Evolutionary conservation across 2,329 filamentous ascomycete species (phyloP), one percentile per base, ranked within the genome.

Genomic region (Pseudogymnoascus sp.): DNA sequence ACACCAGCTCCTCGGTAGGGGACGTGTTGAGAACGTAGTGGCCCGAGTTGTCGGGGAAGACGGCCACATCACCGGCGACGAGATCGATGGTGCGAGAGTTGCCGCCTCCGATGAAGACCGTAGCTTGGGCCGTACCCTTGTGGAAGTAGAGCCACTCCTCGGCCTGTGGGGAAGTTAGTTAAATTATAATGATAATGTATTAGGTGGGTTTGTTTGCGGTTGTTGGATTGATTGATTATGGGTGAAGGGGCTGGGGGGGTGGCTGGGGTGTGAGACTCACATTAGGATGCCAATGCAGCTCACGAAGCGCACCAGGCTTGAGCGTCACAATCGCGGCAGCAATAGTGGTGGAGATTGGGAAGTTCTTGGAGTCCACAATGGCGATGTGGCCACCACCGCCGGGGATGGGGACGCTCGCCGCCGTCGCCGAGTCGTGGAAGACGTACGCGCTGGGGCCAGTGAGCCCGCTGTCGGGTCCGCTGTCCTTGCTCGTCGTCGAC

Each of bases 81-180:
- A 88, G 87, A 72, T 89, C 84, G 68, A 88, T 88, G 0, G 85
- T 89, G 5, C 85, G 79, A 2, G 85, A 79, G 61, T 81, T 82
- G 9, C 77, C 75, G 67, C 78, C 80, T 5, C 84, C 86, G 57
- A 84, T 82, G 70, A 87, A 89, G 2, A 87, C 82, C 0, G 84
- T 88, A 0, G 85, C 85, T 26, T 81, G 80, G 0, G 76, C 86
- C 1, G 77, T 72, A 24, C 85, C 86, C 63, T 81, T 75, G 69
- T 87, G 84, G 74, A 89, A 89, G 73, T 88, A 89, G 2, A 89
- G 72, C 86, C 86, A 89, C 70, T 89, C 86, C 66, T 88, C 84
- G 4, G 83, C 83, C 81, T 85, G 62, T 9, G 21, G 62, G 10
- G 24, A 44, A 44, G 44, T 54, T 6, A 54, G 44, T 26, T 33